Evolutionary conservation across 306 rosid genomes (phyloP), one percentile per base, ranked within the genome.

Genomic region (Cucurbita ficifolia): DNA sequence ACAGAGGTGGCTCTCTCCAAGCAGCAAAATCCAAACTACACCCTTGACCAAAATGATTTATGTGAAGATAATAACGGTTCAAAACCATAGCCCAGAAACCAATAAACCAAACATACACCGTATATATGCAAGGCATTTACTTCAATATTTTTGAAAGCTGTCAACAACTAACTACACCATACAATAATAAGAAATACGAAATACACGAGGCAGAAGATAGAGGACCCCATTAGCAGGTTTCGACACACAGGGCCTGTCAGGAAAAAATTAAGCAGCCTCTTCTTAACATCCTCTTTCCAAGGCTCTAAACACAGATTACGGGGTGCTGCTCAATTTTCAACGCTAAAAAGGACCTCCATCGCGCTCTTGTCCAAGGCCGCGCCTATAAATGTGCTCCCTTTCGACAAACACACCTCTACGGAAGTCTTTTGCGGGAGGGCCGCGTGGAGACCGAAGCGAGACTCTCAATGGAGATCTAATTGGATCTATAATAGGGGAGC

Each of bases 401-500:
- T 65, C 82, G 80, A 80, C 16, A 60, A 75, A 83, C 10, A 76
- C 36, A 79, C 85, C 92, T 52, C 92, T 82, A 48, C 83, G 88
- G 67, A 81, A 85, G 57, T 88, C 92, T 72, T 85, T 91, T 42
- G 83, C 85, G 8, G 87, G 90, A 36, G 80, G 89, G 51, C 63
- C 76, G 0, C 76, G 33, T 70, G 74, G 74, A 49, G 74, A 70
- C 40, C 74, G 59, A 17, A 49, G 45, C 3, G 59, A 8, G 40
- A 49, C 46, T 70, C 74, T 49, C 22, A 70, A 8, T 5, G 74
- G 74, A 49, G 74, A 70, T 50, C 58, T 49, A 35, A 49, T 24
- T 8, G 84, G 90, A 8, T 88, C 88, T 64, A 96, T 82, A 11
- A 91, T 22, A 0, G 96, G 97, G 29, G 97, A 91, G 36, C 91